These are phyloP conservation scores for Adenanthera pavonina DNA, from an alignment of 306 rosid genomes.

Conservation along the genomic window DNA sequence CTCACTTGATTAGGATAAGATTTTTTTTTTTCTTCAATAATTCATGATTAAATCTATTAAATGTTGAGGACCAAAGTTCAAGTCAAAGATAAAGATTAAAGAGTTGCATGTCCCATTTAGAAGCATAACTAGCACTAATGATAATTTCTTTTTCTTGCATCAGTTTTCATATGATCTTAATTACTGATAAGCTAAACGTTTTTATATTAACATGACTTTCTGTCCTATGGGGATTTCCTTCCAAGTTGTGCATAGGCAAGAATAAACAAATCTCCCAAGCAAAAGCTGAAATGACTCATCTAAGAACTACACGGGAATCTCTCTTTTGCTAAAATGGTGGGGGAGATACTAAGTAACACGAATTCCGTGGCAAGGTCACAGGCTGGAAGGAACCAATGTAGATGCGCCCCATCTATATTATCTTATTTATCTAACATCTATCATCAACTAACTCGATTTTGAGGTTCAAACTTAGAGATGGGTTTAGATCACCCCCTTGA, in stretches of 20 bases:
- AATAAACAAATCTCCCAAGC: conserved; percentile 12
- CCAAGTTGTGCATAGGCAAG: conserved; percentile 2
- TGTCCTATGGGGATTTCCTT: neutral
- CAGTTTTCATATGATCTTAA: neutral
- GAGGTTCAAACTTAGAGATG: conserved; percentile 15
- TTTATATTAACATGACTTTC: too few relatives aligned
- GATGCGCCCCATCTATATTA: neutral
- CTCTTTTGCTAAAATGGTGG: conserved; percentile 3
- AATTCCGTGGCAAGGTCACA: neutral
- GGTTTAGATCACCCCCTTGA: conserved; percentile 6
- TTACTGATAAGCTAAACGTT: neutral
- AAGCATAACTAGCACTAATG: neutral
- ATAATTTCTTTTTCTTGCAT: neutral
- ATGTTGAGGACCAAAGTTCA: neutral
- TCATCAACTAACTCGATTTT: conserved; percentile 10
- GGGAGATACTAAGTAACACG: neutral
- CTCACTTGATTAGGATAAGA: too few relatives aligned
- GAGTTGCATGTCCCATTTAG: neutral
- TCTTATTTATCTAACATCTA: neutral
- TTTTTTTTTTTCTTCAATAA: too few relatives aligned
- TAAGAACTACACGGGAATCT: conserved; percentile 17
- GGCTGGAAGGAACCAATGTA: conserved; percentile 1
- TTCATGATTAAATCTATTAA: too few relatives aligned
- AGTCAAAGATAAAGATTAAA: neutral
- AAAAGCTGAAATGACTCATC: neutral